Evolutionary conservation across 139 green algal species (phyloP).

Genomic region (Closterium sp.): DNA sequence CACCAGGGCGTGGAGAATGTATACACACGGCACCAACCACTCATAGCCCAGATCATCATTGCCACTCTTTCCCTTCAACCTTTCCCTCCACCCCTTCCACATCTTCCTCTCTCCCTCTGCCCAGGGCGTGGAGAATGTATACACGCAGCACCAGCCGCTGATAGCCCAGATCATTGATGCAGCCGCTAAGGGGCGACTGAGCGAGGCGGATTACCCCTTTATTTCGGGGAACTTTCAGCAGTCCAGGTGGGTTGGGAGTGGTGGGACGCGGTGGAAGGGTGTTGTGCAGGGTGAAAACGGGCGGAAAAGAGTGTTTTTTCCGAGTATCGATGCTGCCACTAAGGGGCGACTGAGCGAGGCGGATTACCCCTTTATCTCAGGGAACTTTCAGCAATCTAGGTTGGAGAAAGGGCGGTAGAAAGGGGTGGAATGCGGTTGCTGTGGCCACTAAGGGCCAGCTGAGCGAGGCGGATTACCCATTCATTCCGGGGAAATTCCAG

Average conservation of each 20-base stretch:
- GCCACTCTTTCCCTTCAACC: too few species aligned
- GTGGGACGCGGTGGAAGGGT: not conserved
- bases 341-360: slow-evolving; percentile 67
- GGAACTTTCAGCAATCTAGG: slow-evolving; percentile 26
- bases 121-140: slow-evolving; percentile 80
- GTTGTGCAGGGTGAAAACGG: too few species aligned
- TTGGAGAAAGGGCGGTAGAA: too few species aligned
- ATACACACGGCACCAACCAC: not conserved
- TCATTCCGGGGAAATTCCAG: slow-evolving; percentile 16
- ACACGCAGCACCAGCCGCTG: slow-evolving; percentile 91
- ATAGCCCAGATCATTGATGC: slow-evolving; percentile 75
- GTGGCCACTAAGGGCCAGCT: slow-evolving; percentile 66
- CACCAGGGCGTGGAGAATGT: not conserved
- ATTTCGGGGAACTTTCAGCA: slow-evolving; percentile 22
- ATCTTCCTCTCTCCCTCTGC: not conserved
- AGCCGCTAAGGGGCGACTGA: slow-evolving; percentile 69
- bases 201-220: slow-evolving; percentile 73
- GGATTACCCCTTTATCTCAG: slow-evolving; percentile 70
- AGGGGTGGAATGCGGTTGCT: not conserved
- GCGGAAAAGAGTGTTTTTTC: too few species aligned
- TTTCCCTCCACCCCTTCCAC: too few species aligned
- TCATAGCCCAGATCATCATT: not conserved
- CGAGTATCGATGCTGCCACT: slow-evolving; percentile 68
- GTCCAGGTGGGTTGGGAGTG: not conserved
- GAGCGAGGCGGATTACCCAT: slow-evolving; percentile 71